Evolutionary conservation across 768 basidiomycete species (phyloP), one percentile per base, ranked within the genome.

Genomic region (Tubosaeta brunneosetosa): DNA sequence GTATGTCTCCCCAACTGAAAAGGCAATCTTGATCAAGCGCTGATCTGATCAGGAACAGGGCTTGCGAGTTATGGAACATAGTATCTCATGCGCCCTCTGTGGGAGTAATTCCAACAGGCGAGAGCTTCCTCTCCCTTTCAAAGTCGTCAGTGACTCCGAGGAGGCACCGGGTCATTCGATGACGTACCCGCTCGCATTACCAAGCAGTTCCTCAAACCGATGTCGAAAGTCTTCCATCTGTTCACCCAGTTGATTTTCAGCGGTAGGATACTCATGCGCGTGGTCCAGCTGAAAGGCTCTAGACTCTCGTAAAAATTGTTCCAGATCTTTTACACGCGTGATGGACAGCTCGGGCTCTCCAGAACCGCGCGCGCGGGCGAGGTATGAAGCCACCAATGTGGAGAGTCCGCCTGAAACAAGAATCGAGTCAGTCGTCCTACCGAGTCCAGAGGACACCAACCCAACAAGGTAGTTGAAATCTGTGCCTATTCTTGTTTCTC

Each of bases 381-480:
- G 74, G 65, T 85, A 89, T 2, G 86, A 83, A 17, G 87, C 86
- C 13, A 84, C 77, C 19, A 88, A n/a, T 0, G 87, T 90, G 3
- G 86, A 66, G 11, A 85, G 50, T 16, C 83, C 87, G 31, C 88
- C 84, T 82, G 12, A 0, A 26, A 9, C 31, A 19, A 22, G 1
- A 11, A 29, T 10, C 19, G 53, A 27, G 6, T 9, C 29, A 29
- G 29, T 29, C 9, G 3, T 25, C 31, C 27, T 1, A 8, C 31
- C 5, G 25, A 53, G 19, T 43, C 3, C 7, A 31, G 31, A 11
- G n/a, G 22, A 5, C 44, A 61, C 71, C 6, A 0, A 73, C 71
- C 78, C 34, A 79, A 66, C 27, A 76, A 41, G 4, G 76, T 60
- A 13, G 73, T 74, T 14, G 68, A 66, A 29, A 78, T 55, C 17